Conservation (phyloP, 345 rosid genomes). For the Eucalyptus viminalis region DNA sequence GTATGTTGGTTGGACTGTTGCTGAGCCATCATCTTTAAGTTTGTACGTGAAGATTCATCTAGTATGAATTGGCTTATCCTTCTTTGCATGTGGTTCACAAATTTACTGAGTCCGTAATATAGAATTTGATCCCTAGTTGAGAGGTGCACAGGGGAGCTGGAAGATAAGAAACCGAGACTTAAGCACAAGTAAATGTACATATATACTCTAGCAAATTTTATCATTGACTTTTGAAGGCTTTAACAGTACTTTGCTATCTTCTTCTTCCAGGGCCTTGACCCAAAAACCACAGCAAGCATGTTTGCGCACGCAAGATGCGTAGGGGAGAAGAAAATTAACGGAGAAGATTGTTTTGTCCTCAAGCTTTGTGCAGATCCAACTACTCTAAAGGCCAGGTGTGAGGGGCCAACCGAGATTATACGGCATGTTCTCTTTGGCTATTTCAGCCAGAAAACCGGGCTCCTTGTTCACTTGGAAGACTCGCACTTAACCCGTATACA, state of each 20-base stretch:
- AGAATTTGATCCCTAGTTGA: background rate
- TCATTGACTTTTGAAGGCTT: background rate
- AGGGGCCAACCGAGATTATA: constrained; percentile 6
- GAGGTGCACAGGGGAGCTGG: background rate
- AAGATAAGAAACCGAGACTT: background rate
- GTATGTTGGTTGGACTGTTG: background rate
- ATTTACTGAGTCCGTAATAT: background rate
- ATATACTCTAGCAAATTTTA: background rate
- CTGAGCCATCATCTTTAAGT: background rate
- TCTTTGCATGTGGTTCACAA: background rate
- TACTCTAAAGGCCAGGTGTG: constrained; percentile 15
- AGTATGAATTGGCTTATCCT: background rate
- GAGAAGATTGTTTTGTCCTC: constrained; percentile 16
- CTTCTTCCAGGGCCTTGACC: constrained; percentile 14
- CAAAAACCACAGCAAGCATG: constrained; percentile 14
- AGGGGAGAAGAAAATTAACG: constrained; percentile 10
- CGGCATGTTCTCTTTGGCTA: constrained; percentile 17
- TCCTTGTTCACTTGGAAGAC: constrained; percentile 15
- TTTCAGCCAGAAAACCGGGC: constrained; percentile 16
- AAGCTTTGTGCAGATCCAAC: constrained; percentile 16
- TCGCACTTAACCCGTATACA: constrained; percentile 18
- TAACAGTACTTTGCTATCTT: background rate
- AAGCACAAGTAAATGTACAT: background rate
- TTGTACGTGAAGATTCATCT: background rate
- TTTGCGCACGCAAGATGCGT: constrained; percentile 7